Conservation (phyloP, 2,329 filamentous ascomycete genomes). For the Chaetothyriales sp. region DNA sequence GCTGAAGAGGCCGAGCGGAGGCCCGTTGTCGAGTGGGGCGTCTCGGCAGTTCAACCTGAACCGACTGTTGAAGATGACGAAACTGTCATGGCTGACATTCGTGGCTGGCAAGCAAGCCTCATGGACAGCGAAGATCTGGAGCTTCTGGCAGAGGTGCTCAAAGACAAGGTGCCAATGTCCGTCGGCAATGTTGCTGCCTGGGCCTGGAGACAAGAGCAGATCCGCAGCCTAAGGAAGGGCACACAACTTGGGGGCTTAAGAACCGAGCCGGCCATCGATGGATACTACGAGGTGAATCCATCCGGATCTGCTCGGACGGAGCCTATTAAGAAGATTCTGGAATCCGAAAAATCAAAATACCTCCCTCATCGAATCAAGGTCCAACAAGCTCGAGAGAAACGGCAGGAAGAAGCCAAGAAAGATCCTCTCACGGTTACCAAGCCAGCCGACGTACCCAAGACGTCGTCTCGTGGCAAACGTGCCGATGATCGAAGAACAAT, state of each 20-base stretch:
- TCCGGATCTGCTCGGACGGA: conserved; percentile 84
- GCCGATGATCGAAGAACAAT: conserved; percentile 90
- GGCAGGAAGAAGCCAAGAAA: conserved; percentile 55
- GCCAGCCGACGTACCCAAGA: conserved; percentile 69
- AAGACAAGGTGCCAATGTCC: conserved; percentile 30
- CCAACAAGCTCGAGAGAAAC: conserved; percentile 75
- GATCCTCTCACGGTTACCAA: conserved; percentile 55
- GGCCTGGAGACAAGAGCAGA: conserved; percentile 58
- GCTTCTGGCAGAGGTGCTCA: conserved; percentile 38
- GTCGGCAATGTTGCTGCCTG: conserved; percentile 46
- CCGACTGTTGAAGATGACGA: conserved; percentile 53
- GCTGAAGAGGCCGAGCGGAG: conserved; percentile 21
- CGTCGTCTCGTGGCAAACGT: conserved; percentile 81
- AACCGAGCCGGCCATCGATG: conserved; percentile 32
- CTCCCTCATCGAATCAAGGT: conserved; percentile 95
- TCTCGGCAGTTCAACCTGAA: conserved; percentile 43
- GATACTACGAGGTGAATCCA: conserved; percentile 69
- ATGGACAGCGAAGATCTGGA: conserved; percentile 53
- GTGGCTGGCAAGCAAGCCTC: conserved; percentile 53
- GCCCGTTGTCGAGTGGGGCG: conserved; percentile 43
- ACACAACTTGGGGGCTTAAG: conserved; percentile 24
- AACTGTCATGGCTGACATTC: conserved; percentile 49
- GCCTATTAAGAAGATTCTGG: conserved; percentile 85
- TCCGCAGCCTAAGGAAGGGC: conserved; percentile 51
- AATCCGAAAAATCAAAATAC: conserved; percentile 96